Base-by-base conservation (phyloP, 208 protist species). In the Leishmania tarentolae region DNA sequence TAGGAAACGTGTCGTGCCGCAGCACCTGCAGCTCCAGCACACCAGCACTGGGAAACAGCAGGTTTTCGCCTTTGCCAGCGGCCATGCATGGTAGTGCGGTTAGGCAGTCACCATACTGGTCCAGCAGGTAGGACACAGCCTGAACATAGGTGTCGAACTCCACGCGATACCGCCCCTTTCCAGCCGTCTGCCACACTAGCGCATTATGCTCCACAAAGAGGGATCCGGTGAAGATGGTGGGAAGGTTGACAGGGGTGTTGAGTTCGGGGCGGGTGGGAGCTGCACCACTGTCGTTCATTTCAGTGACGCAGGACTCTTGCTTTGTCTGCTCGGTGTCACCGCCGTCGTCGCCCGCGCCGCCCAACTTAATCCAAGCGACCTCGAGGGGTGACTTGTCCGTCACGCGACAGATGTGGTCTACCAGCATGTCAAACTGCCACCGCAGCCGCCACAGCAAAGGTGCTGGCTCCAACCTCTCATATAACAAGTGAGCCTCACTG, bases 111-210 rank as follows among this genome's bases (percentile, higher is more conserved):
- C 83, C 81, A 84, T 95, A 93, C 86, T 94, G 87, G 44, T 96
- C 91, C 66, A 97, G 86, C 57, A 98, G 87, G 75, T 95, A 85
- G 61, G 87, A 87, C 47, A 98, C 79, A 13, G 91, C 93, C 69
- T 96, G 90, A 28, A 91, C 90, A 82, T 96, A 95, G 59, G 90
- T 91, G 61, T 98, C 92, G 80, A 98, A 89, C 81, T 95, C 93
- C 3, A 98, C 81, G 0, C 91, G 86, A 77, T 98, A 98, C 21
- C 93, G 90, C 21, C 93, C 93, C 9, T 75, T 77, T 15, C 88
- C 86, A 21, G 79, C 90, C 3, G 85, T 80, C 83, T 95, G 90
- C 90, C 91, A 97, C 46, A 95, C 87, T 52, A 93, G 75, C 21
- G 80, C 78, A 37, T 85, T 85, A 15, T 85, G 85, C 17, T 85